Percentiles rank a stretch among this genome's conserved stretches.
Evolutionary conservation across 495 filamentous ascomycete genomes (phyloP).

Genomic region (Neurospora hispaniola): DNA sequence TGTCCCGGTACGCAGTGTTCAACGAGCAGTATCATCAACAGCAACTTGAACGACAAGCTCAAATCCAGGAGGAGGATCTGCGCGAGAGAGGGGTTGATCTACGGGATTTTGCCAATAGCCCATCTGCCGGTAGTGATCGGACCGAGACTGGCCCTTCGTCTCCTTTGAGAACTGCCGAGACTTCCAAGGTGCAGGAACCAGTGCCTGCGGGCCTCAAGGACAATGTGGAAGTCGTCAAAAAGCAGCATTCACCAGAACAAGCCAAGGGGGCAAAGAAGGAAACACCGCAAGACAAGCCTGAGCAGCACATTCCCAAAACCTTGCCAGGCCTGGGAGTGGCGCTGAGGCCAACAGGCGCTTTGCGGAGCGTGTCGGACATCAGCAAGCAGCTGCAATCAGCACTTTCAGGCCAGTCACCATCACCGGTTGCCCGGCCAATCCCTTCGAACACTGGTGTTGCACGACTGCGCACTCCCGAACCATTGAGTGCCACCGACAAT

Average conservation of each 20-base stretch:
- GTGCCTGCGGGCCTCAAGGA: background rate
- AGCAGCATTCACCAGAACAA: background rate
- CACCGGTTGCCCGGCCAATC: constrained; percentile 28
- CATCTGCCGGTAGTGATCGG: background rate
- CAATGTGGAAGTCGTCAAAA: background rate
- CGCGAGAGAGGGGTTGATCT: constrained; percentile 46
- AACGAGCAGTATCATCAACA: background rate
- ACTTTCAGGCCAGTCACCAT: constrained; percentile 7
- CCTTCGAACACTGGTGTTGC: constrained; percentile 42
- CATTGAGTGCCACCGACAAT: constrained; percentile 7
- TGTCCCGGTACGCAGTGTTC: constrained; percentile 9
- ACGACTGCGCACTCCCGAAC: constrained; percentile 47
- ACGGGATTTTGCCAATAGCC: constrained; percentile 20
- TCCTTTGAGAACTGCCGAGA: background rate
- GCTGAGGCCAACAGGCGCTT: background rate
- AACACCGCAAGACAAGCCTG: background rate
- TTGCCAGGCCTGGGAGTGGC: background rate
- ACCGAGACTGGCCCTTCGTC: background rate
- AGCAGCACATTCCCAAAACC: background rate
- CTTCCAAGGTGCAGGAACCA: background rate
- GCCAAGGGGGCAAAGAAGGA: background rate
- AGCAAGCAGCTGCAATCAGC: background rate
- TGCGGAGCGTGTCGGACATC: background rate
- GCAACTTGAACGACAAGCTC: background rate
- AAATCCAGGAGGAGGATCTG: constrained; percentile 21